These are phyloP conservation scores for Alternaria rosae DNA, from an alignment of 2,329 filamentous ascomycete genomes.

Conservation along the genomic window DNA sequence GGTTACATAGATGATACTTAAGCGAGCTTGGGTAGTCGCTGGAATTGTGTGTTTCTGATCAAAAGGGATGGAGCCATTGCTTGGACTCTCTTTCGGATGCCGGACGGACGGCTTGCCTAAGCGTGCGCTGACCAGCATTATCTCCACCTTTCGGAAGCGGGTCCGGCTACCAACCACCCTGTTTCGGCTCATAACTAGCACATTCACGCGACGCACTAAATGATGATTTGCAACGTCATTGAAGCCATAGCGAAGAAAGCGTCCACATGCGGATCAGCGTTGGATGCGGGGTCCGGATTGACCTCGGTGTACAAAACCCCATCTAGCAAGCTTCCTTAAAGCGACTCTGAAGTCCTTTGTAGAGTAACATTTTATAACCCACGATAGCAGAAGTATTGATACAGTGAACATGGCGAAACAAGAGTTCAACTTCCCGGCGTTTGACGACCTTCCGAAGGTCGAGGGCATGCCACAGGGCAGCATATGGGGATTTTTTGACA, in stretches of 20 bases:
- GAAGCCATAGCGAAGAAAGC: neutral
- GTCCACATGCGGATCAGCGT: neutral
- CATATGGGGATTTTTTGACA: conserved; percentile 46
- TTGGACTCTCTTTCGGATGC: neutral
- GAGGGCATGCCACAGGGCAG: conserved; percentile 44
- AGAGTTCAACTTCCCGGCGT: conserved; percentile 38
- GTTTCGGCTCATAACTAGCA: neutral
- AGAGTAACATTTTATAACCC: neutral
- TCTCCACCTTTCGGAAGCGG: conserved; percentile 1
- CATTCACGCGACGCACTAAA: neutral
- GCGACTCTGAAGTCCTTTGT: neutral
- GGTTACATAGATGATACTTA: neutral
- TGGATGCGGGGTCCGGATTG: conserved; percentile 6
- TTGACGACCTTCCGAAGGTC: conserved; percentile 44
- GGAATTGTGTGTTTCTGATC: neutral
- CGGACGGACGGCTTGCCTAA: conserved; percentile 2
- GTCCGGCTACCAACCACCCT: neutral
- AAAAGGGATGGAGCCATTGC: neutral
- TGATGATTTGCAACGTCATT: conserved; percentile 4
- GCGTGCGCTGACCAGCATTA: neutral
- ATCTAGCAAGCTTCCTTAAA: neutral
- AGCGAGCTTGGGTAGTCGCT: neutral
- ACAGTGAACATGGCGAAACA: conserved; percentile 8
- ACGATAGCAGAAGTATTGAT: neutral
- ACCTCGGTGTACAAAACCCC: neutral